phyloP scores from a whole-genome alignment of 164 flowering plant species.

The Malania oleifera region DNA sequence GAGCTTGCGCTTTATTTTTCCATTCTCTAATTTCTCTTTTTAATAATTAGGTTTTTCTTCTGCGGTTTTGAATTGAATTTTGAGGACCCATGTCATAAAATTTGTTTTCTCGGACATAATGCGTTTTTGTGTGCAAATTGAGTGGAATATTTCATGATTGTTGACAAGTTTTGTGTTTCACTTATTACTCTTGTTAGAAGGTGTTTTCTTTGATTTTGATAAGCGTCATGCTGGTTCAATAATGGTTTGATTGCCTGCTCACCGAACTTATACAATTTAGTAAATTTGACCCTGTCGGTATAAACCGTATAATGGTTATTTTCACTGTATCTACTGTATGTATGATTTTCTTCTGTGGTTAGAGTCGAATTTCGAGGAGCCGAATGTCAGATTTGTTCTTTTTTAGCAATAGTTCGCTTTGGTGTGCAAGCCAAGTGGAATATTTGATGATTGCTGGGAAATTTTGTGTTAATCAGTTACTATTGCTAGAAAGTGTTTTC shows the following conservation, averaged over 20 bases:
- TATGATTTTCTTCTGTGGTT: not conserved
- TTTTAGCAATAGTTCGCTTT: not conserved
- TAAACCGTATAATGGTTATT: too few species aligned
- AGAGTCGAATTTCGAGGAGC: slow-evolving; percentile 5
- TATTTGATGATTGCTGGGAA: not conserved
- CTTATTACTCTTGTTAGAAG: not conserved
- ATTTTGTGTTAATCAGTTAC: not conserved
- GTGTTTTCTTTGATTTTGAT: not conserved
- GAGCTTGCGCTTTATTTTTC: not conserved
- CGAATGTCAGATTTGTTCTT: slow-evolving; percentile 8
- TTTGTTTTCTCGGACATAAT: not conserved
- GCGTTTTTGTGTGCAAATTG: not conserved
- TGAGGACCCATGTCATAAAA: slow-evolving; percentile 8
- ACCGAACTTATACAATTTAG: too few species aligned
- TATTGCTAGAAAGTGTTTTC: not conserved
- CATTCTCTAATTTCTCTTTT: slow-evolving; percentile 3
- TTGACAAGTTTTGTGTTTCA: not conserved
- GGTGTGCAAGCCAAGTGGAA: not conserved
- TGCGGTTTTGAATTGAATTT: not conserved
- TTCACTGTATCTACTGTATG: too few species aligned
- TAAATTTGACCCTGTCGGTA: too few species aligned
- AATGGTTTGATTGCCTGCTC: not conserved
- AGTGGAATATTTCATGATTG: not conserved
- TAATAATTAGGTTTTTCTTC: too few species aligned
- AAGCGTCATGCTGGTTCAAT: not conserved